Percentiles rank a stretch among this genome's conserved stretches.
These are phyloP conservation scores for Fomes fomentarius DNA, from an alignment of 1,284 basidiomycete genomes.

Conservation along the genomic window DNA sequence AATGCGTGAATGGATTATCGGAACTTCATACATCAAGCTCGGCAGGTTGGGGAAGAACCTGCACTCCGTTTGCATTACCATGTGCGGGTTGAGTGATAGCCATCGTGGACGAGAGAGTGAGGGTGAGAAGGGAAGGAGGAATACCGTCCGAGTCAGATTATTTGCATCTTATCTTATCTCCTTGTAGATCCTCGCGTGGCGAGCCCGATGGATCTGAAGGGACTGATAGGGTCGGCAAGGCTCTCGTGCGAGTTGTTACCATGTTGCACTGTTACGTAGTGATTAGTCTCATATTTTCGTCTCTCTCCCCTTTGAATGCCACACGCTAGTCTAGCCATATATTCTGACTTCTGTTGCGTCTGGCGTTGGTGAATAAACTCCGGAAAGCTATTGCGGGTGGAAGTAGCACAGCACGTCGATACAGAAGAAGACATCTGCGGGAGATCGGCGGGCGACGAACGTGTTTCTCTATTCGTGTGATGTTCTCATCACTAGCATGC, in stretches of 20 bases:
- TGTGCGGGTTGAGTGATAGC: slow-evolving; percentile 15
- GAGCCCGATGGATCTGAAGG: slow-evolving; percentile 6
- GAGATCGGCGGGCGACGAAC: not conserved
- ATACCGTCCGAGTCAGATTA: slow-evolving; percentile 10
- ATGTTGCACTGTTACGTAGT: too few relatives aligned
- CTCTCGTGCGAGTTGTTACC: too few relatives aligned
- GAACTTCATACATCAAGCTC: slow-evolving; percentile 19
- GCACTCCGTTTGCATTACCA: not conserved
- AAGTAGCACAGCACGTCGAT: not conserved
- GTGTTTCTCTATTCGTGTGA: not conserved
- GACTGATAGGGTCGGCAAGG: too few relatives aligned
- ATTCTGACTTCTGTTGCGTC: too few relatives aligned
- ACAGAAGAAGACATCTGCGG: not conserved
- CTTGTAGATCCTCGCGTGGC: too few relatives aligned
- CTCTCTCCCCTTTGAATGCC: too few relatives aligned
- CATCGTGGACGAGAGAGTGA: slow-evolving; percentile 1
- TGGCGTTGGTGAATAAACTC: too few relatives aligned
- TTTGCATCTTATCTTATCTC: slow-evolving; percentile 24
- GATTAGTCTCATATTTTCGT: too few relatives aligned
- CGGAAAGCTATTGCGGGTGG: not conserved
- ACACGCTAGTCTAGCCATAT: too few relatives aligned
- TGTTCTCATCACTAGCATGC: not conserved
- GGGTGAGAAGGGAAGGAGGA: not conserved
- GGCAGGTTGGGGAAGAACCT: slow-evolving; percentile 5
- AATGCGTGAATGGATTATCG: not conserved